Evolutionary conservation across 2,329 filamentous ascomycete genomes (phyloP).

Genomic region (Fusarium drepaniforme): DNA sequence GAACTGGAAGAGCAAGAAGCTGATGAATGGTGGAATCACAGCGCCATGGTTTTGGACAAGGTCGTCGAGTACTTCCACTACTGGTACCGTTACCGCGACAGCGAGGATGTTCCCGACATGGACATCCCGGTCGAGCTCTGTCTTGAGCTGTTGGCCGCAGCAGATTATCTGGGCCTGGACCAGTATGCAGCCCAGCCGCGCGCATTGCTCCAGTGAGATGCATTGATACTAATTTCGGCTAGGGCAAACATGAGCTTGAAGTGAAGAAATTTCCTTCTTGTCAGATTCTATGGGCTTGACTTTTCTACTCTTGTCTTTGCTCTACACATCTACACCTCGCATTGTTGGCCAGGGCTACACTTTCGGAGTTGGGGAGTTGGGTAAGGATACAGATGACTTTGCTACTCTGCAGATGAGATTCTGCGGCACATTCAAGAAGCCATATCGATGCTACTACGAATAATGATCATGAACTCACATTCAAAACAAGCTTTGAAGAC

Average conservation of each 20-base stretch:
- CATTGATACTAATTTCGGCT: slow-evolving; percentile 46
- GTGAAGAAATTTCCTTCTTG: slow-evolving; percentile 32
- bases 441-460: slow-evolving; percentile 25
- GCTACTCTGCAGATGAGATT: slow-evolving; percentile 10
- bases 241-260: slow-evolving; percentile 55
- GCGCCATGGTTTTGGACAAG: slow-evolving; percentile 81
- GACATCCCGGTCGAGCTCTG: slow-evolving; percentile 84
- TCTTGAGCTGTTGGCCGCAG: slow-evolving; percentile 81
- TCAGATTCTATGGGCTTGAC: neutral
- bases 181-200: slow-evolving; percentile 55
- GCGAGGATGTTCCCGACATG: slow-evolving; percentile 82
- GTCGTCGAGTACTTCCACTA: slow-evolving; percentile 88
- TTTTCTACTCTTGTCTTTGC: neutral
- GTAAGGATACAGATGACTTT: slow-evolving; percentile 19
- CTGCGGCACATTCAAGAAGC: neutral
- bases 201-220: slow-evolving; percentile 30
- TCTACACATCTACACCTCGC: neutral
- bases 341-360: neutral
- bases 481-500: slow-evolving; percentile 9
- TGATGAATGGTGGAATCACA: slow-evolving; percentile 52
- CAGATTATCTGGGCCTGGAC: slow-evolving; percentile 81
- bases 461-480: slow-evolving; percentile 31
- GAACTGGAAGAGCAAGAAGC: slow-evolving; percentile 33
- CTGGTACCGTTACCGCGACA: slow-evolving; percentile 79
- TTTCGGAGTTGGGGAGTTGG: slow-evolving; percentile 35